Conservation (phyloP, 306 rosid species). For the Cucurbita ficifolia region DNA sequence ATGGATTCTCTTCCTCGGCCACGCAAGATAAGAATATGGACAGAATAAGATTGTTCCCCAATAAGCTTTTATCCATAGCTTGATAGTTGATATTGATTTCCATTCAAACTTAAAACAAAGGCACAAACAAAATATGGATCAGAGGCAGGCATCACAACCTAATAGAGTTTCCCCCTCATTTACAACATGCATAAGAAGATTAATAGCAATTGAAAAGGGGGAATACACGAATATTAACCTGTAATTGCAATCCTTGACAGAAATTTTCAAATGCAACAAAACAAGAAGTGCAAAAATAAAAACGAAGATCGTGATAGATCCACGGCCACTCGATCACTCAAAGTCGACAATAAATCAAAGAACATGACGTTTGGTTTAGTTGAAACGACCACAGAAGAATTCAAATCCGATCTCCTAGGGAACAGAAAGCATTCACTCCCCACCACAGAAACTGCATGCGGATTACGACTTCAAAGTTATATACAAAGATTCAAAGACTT, state of each 20-base stretch:
- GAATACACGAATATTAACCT: neutral
- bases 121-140: too few species aligned
- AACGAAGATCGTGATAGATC: neutral
- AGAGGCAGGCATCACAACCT: neutral
- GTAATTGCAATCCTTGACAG: neutral
- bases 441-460: neutral
- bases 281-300: neutral
- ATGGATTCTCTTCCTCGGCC: neutral
- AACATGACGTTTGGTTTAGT: neutral
- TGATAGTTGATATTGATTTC: neutral
- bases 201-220: neutral
- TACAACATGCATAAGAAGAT: neutral
- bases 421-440: neutral
- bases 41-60: neutral
- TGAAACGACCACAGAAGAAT: neutral
- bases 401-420: neutral
- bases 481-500: neutral
- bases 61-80: neutral
- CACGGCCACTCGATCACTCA: neutral
- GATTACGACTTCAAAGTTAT: neutral
- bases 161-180: neutral
- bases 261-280: neutral
- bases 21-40: too few species aligned
- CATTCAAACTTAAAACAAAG: neutral
- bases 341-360: neutral